Evolutionary conservation across 140 eudicot species (phyloP), one percentile per base, ranked within the genome.

Genomic region (Senecio squalidus): DNA sequence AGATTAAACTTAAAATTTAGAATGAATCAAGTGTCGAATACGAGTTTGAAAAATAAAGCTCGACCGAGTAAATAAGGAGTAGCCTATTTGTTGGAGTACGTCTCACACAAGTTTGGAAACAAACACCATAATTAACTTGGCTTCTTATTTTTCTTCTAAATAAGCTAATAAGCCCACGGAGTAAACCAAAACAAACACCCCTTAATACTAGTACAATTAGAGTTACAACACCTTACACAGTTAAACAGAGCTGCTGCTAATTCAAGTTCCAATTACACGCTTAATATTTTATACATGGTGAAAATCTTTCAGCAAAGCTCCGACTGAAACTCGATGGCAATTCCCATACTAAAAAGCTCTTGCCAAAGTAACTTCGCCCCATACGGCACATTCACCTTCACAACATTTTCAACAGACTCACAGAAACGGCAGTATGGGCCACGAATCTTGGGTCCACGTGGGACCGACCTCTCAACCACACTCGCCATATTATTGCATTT

Each of bases 291-390:
- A 36, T 36, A 28, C 79, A 33, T 11, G 10, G 25, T 33, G 54
- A 46, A 40, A 62, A 36, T 39, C 31, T 50, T 30, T 82, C 78
- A 91, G 52, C 85, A 83, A 29, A 79, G 54, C 69, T 86, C 84
- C 2, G 96, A 80, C 18, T 73, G 84, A 30, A 91, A 91, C 79
- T 76, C 80, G 23, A 90, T 76, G 23, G 80, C 70, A 14, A 90
- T 86, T 62, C 95, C 95, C 97, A 90, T 86, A 69, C 98, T 83
- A 56, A 86, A 83, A 22, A 91, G 96, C 79, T 91, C 98, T 76
- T 86, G 98, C 60, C 75, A 71, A 13, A 91, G 80, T 40, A 91
- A 60, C 76, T 86, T 91, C 1, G 98, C 96, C 44, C 96, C 96
- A 55, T 91, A 86, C 4, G 96, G 98, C 65, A 86, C 94, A 50